A percentile compares a stretch with the other conserved stretches of the same genome.
These are phyloP conservation scores for Zygosaccharomyces bisporus DNA, from an alignment of 805 yeast species.

Conservation along the genomic window DNA sequence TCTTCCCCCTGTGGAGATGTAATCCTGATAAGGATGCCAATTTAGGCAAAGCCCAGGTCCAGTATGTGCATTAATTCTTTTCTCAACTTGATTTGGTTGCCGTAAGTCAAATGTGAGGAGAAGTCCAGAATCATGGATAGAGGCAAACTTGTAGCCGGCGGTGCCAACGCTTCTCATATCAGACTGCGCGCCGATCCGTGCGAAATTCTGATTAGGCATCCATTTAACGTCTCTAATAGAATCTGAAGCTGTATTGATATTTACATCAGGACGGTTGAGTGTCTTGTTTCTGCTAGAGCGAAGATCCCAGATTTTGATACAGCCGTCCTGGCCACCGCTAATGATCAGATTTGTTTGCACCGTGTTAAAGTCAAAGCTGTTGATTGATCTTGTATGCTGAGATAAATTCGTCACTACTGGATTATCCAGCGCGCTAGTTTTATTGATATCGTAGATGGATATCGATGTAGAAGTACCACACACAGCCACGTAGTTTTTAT, in stretches of 20 bases:
- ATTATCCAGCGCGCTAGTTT: slow-evolving; percentile 19
- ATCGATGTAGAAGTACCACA: slow-evolving; percentile 35
- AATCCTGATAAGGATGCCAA: slow-evolving; percentile 83
- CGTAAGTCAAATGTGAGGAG: slow-evolving; percentile 87
- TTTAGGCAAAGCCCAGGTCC: slow-evolving; percentile 87
- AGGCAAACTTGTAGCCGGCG: slow-evolving; percentile 52
- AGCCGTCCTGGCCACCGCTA: slow-evolving; percentile 79
- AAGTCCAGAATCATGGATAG: slow-evolving; percentile 86
- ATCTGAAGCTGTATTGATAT: slow-evolving; percentile 57
- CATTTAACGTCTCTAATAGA: slow-evolving; percentile 58
- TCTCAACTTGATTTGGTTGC: slow-evolving; percentile 56
- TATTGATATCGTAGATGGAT: slow-evolving; percentile 34
- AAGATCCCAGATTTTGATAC: slow-evolving; percentile 70
- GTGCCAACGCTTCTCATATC: slow-evolving; percentile 36
- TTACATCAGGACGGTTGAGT: slow-evolving; percentile 28
- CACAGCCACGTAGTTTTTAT: slow-evolving; percentile 31
- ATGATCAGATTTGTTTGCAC: slow-evolving; percentile 39
- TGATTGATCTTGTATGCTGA: slow-evolving; percentile 36
- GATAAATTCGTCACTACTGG: slow-evolving; percentile 26
- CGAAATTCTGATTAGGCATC: slow-evolving; percentile 40
- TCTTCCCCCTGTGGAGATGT: slow-evolving; percentile 86
- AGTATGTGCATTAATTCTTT: slow-evolving; percentile 79
- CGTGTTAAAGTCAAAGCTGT: slow-evolving; percentile 37
- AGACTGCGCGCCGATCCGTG: slow-evolving; percentile 20
- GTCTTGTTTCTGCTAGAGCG: slow-evolving; percentile 43